Base-by-base conservation (phyloP, 2,329 filamentous ascomycete species). In the Paracoccidioides brasiliensis region DNA sequence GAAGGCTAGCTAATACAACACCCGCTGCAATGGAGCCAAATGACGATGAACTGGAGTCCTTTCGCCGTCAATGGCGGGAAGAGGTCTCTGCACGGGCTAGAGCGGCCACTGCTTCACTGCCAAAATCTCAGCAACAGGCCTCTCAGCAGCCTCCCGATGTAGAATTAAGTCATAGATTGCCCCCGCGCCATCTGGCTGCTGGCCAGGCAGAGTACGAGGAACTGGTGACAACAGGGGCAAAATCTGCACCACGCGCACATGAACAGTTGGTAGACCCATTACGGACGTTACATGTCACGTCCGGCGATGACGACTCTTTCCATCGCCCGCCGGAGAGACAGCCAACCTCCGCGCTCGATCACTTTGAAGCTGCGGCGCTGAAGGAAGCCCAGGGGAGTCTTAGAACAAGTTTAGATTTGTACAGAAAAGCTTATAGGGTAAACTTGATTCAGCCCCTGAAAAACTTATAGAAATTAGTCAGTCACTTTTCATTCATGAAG, bases 311-410 rank as follows among this genome's bases (percentile, higher is more conserved):
- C 54, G 73, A 74, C 62, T 64, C 62, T 4, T 74, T 74, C 48
- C 66, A 64, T 15, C 59, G 61, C 6, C 63, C 59, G 43, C 55
- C 58, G 4, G 59, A 61, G 51, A 64, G 62, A 28, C 80, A 85
- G 62, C 86, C 86, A 4, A 75, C 76, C 28, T 87, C 90, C 9
- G 93, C 93, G 0, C 72, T 98, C 14, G 93, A 97, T 63, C 88
- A 95, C 69, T 97, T 93, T 64, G 93, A 97, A 68, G 82, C 81
- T 67, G 93, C 91, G 3, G 90, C 95, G 55, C 86, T 94, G 71
- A 90, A 84, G 69, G 93, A 98, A 72, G 80, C 79, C 0, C 81
- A 86, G 63, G 93, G 93, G 0, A 93, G 82, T 59, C 76, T 97
- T 52, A 90, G 90, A 4, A 91, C 97, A 60, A 97, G 91, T 67